Conservation (phyloP, 1,139 yeast genomes). For the Debaryomycetaceae sp. region DNA sequence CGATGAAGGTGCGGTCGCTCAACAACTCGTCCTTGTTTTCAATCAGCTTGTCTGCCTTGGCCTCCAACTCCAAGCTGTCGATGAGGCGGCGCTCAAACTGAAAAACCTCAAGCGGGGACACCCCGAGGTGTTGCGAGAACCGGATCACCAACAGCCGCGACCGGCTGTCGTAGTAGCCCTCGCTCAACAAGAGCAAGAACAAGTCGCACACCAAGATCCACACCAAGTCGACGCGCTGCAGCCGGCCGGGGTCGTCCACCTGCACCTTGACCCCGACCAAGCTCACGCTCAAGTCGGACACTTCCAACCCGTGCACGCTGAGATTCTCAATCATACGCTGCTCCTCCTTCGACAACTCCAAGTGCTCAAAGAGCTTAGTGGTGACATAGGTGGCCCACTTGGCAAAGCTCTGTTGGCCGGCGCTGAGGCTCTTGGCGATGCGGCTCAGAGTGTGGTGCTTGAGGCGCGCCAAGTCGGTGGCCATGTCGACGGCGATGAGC, state of each 20-base stretch:
- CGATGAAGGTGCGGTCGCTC: slow-evolving; percentile 69
- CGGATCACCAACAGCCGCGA: slow-evolving; percentile 70
- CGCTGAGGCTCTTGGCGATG: slow-evolving; percentile 56
- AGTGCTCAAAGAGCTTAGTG: slow-evolving; percentile 72
- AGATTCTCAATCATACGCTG: slow-evolving; percentile 83
- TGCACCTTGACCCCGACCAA: slow-evolving; percentile 7
- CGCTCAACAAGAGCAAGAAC: slow-evolving; percentile 72
- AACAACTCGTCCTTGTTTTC: slow-evolving; percentile 65
- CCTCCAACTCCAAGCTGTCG: slow-evolving; percentile 84
- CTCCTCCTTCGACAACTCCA: slow-evolving; percentile 71
- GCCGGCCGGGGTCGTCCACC: no score
- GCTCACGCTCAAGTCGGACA: slow-evolving; percentile 60
- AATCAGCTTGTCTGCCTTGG: slow-evolving; percentile 43
- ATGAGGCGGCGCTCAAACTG: slow-evolving; percentile 91
- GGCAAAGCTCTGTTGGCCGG: slow-evolving; percentile 76
- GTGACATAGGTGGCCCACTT: slow-evolving; percentile 80
- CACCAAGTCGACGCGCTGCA: slow-evolving; percentile 61
- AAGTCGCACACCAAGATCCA: slow-evolving; percentile 95
- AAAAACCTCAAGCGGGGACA: slow-evolving; percentile 60
- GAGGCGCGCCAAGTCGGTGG: slow-evolving; percentile 64
- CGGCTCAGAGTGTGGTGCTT: slow-evolving; percentile 49
- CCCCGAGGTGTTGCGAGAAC: slow-evolving; percentile 61
- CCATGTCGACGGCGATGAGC: slow-evolving; percentile 74
- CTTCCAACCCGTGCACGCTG: slow-evolving; percentile 77
- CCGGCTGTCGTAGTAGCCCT: slow-evolving; percentile 85